These are phyloP conservation scores for Aureobasidium uvarum DNA, from an alignment of 2,329 filamentous ascomycete genomes.

Conservation along the genomic window DNA sequence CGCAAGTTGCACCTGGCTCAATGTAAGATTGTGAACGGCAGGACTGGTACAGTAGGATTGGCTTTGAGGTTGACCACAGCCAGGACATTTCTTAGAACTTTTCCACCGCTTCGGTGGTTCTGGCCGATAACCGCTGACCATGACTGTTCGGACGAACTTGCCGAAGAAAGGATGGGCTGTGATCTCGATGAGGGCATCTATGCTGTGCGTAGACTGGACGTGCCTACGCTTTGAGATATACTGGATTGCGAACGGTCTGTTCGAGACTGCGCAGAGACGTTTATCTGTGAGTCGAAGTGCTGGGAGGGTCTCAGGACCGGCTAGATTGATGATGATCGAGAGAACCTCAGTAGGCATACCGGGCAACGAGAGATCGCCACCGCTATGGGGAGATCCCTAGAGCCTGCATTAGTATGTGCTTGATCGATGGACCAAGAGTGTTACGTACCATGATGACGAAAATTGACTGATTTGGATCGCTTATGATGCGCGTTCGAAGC, in stretches of 20 bases:
- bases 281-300: constrained; percentile 3
- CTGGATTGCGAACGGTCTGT: background rate
- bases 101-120: background rate
- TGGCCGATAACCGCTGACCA: background rate
- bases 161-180: constrained; percentile 17
- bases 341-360: constrained; percentile 10
- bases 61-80: no score
- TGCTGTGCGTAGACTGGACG: background rate
- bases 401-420: background rate
- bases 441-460: background rate
- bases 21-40: background rate
- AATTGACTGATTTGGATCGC: background rate
- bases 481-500: background rate
- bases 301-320: background rate
- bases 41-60: background rate
- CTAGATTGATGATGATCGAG: background rate
- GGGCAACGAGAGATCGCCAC: background rate
- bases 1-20: background rate
- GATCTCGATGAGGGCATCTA: constrained; percentile 14
- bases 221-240: constrained; percentile 9
- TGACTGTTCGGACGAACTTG: background rate
- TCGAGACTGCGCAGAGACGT: background rate
- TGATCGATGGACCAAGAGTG: no score
- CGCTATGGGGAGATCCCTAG: background rate
- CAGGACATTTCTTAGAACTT: no score